Evolutionary conservation across 306 rosid genomes (phyloP).

Genomic region (Abrus precatorius): DNA sequence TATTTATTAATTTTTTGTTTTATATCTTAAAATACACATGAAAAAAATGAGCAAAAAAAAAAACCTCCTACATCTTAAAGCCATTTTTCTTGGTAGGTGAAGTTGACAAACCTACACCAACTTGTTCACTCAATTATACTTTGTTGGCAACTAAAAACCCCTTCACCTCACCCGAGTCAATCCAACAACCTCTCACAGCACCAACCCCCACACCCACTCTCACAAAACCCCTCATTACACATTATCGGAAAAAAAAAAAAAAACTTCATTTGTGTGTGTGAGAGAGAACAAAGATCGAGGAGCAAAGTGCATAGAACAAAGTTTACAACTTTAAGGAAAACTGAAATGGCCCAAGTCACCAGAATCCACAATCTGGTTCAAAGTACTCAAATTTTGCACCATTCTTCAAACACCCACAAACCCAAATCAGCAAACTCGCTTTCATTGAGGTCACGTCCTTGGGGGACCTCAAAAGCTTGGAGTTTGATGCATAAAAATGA

Average conservation of each 20-base stretch:
- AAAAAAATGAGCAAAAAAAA: no score
- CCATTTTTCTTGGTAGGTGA: constrained; percentile 41
- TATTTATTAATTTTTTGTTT: no score
- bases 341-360: constrained; percentile 77
- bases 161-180: constrained; percentile 27
- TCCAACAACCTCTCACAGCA: constrained; percentile 55
- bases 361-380: constrained; percentile 76
- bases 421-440: constrained; percentile 67
- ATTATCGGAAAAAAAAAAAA: background rate
- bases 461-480: constrained; percentile 60
- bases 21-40: no score
- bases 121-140: constrained; percentile 45
- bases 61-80: background rate
- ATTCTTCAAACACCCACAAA: constrained; percentile 54
- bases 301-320: background rate
- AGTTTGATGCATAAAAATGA: constrained; percentile 59
- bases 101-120: constrained; percentile 17
- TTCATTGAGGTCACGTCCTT: constrained; percentile 60
- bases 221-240: constrained; percentile 31
- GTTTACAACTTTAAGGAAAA: constrained; percentile 35
- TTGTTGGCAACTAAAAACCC: constrained; percentile 49
- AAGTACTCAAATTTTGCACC: constrained; percentile 57
- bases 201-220: constrained; percentile 50
- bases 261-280: background rate
- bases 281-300: background rate